These are phyloP conservation scores for Phytophthora tubulina DNA, from an alignment of 352 stramenopile species.

Conservation along the genomic window DNA sequence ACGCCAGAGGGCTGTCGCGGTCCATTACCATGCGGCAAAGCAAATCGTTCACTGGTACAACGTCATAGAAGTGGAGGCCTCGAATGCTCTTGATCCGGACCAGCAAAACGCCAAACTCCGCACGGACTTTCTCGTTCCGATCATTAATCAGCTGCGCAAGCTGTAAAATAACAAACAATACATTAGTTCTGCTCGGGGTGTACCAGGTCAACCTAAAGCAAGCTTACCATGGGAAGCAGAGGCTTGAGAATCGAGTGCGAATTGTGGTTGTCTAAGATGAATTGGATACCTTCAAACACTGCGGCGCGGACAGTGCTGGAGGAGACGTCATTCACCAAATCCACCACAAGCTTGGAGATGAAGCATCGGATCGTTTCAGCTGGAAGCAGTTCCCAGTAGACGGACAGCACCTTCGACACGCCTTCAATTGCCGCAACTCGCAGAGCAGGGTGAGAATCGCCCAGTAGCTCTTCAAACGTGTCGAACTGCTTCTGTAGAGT, in stretches of 20 bases:
- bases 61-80: constrained; percentile 89
- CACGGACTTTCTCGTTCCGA: constrained; percentile 83
- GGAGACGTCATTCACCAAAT: constrained; percentile 84
- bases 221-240: constrained; percentile 79
- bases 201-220: neutral
- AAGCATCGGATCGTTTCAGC: constrained; percentile 85
- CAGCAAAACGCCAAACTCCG: constrained; percentile 79
- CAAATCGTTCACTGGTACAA: constrained; percentile 82
- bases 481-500: constrained; percentile 89
- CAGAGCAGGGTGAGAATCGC: constrained; percentile 78
- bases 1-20: constrained; percentile 55
- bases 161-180: constrained; percentile 39
- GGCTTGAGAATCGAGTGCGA: constrained; percentile 88
- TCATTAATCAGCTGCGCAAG: constrained; percentile 87
- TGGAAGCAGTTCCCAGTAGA: constrained; percentile 89
- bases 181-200: constrained; percentile 13
- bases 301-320: constrained; percentile 82
- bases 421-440: constrained; percentile 85
- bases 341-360: constrained; percentile 81
- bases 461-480: constrained; percentile 77
- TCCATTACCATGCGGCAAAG: constrained; percentile 82
- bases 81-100: constrained; percentile 91
- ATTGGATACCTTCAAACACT: constrained; percentile 86
- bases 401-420: constrained; percentile 81
- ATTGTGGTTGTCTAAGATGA: constrained; percentile 90